phyloP scores from a whole-genome alignment of 441 rosid genomes.

The Aleurites moluccanus region DNA sequence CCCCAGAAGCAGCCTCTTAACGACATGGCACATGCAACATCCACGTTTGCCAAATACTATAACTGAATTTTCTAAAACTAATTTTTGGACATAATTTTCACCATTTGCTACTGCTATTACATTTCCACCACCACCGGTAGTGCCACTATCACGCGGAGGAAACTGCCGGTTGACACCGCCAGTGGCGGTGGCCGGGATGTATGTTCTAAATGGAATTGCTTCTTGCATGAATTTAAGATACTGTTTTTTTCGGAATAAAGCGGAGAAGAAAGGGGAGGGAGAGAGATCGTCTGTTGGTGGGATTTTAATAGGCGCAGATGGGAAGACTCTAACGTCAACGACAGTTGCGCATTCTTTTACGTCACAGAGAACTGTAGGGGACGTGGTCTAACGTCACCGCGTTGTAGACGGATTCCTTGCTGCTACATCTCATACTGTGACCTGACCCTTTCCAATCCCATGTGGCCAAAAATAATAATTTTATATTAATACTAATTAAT shows the following conservation, averaged over 20 bases:
- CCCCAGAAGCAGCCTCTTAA: constrained; percentile 57
- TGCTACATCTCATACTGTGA: constrained; percentile 14
- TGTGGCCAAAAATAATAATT: neutral
- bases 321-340: constrained; percentile 59
- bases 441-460: constrained; percentile 5
- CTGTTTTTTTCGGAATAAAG: neutral
- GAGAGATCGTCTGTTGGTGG: neutral
- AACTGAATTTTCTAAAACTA: constrained; percentile 69
- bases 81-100: constrained; percentile 23
- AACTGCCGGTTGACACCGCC: constrained; percentile 15
- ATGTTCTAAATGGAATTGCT: constrained; percentile 48
- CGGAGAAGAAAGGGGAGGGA: neutral
- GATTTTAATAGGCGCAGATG: constrained; percentile 17
- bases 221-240: constrained; percentile 48
- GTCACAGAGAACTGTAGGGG: constrained; percentile 45
- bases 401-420: constrained; percentile 29
- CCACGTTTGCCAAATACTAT: constrained; percentile 65
- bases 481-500: neutral
- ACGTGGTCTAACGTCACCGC: constrained; percentile 44
- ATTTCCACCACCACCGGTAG: neutral
- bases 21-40: constrained; percentile 86
- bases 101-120: neutral
- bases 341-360: constrained; percentile 49
- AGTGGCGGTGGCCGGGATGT: constrained; percentile 26
- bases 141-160: constrained; percentile 1